Evolutionary conservation across 768 basidiomycete species (phyloP).

Genomic region (Daedaleopsis sinensis): DNA sequence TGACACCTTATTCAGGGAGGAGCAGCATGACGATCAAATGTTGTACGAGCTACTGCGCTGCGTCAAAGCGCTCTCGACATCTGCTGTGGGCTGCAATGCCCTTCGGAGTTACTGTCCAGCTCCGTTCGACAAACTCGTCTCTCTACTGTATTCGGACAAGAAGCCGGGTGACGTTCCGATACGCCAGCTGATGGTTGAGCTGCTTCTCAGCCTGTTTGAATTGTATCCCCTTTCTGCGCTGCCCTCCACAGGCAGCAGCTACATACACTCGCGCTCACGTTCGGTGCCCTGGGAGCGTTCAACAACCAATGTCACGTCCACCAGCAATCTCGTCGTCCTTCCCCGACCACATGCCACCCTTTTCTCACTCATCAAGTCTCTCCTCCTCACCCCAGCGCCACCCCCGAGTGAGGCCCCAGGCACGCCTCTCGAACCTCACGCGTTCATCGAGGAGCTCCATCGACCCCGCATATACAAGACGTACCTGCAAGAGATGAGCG

Average conservation of each 20-base stretch:
- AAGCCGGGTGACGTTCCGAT: conserved; percentile 94
- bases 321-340: conserved; percentile 58
- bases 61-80: conserved; percentile 92
- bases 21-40: conserved; percentile 96
- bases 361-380: conserved; percentile 72
- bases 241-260: conserved; percentile 48
- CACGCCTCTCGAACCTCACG: conserved; percentile 69
- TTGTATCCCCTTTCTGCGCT: conserved; percentile 77
- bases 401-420: conserved; percentile 65
- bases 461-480: conserved; percentile 75
- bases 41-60: conserved; percentile 91
- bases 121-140: conserved; percentile 83
- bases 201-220: conserved; percentile 87
- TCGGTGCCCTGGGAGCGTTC: conserved; percentile 63
- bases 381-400: conserved; percentile 75
- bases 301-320: conserved; percentile 36
- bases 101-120: conserved; percentile 87
- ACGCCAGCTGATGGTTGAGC: conserved; percentile 87
- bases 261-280: conserved; percentile 31
- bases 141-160: conserved; percentile 94
- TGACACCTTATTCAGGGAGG: conserved; percentile 64
- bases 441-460: conserved; percentile 77
- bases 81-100: conserved; percentile 85
- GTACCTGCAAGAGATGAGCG: conserved; percentile 82
- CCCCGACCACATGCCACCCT: conserved; percentile 74